Percentiles rank a stretch among this genome's conserved stretches.
Conservation (phyloP, 768 basidiomycete species). For the Tephrocybe sp. region DNA sequence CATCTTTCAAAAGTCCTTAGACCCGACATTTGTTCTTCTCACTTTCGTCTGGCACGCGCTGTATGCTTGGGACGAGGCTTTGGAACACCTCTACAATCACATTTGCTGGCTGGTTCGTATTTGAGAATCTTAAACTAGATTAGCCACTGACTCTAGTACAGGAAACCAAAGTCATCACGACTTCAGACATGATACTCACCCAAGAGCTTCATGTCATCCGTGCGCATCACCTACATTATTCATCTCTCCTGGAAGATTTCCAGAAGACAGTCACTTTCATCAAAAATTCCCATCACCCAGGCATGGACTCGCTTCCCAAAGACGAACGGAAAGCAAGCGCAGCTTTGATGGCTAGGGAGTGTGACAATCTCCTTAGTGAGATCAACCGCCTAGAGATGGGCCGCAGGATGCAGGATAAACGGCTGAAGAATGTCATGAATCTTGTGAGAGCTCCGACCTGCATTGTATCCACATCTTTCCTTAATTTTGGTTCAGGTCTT, state of each 20-base stretch:
- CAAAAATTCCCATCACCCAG: conserved; percentile 42
- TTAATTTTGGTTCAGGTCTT: conserved; percentile 37
- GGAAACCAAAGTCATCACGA: conserved; percentile 46
- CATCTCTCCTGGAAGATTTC: conserved; percentile 46
- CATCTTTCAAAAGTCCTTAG: conserved; percentile 21
- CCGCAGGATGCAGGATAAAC: conserved; percentile 43
- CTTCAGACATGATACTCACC: conserved; percentile 40
- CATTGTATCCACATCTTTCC: conserved; percentile 31
- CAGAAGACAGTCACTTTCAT: conserved; percentile 45
- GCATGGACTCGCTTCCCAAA: conserved; percentile 37
- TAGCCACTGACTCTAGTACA: conserved; percentile 14
- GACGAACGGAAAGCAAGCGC: conserved; percentile 27
- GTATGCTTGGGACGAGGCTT: conserved; percentile 27
- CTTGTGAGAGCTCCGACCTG: conserved; percentile 29
- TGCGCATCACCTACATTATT: conserved; percentile 51
- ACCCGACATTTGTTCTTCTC: conserved; percentile 25
- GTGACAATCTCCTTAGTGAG: conserved; percentile 46
- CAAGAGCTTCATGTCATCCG: conserved; percentile 51
- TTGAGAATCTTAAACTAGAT: neutral
- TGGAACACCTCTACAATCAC: conserved; percentile 23
- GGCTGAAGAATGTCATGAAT: conserved; percentile 52
- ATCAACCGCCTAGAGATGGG: conserved; percentile 42
- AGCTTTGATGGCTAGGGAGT: conserved; percentile 43
- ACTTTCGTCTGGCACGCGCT: conserved; percentile 25
- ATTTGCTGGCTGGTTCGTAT: conserved; percentile 22